Evolutionary conservation across 495 filamentous ascomycete genomes (phyloP), one percentile per base, ranked within the genome.

Genomic region (Echria macrotheca): DNA sequence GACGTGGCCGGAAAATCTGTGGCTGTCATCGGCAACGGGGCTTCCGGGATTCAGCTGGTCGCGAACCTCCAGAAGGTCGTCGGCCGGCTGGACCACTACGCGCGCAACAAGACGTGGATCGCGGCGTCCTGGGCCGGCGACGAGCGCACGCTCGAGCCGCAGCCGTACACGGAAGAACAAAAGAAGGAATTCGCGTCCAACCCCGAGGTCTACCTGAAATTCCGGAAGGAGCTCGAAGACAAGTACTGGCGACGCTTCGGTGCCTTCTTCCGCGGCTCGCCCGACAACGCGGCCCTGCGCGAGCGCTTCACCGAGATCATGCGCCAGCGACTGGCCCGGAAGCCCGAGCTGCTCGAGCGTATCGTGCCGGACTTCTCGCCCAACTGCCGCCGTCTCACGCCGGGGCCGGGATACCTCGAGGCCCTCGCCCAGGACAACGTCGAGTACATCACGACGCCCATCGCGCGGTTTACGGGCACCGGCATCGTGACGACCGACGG

Each of bases 381-480:
- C 4, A 76, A 80, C 58, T 89, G 84, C 55, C 76, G 84, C 38
- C 80, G 85, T 11, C 69, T 86, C 0, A 89, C 85, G 0, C 84
- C 84, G 0, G 85, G 84, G 0, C 81, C 81, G 5, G 83, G 82
- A 0, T 89, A 88, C 58, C 76, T 89, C 14, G 84, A 88, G 53
- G 77, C 84, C 11, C 63, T 89, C 37, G 66, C 73, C 1, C 71
- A 83, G 59, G 69, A 76, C 15, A 86, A 89, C 49, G 81, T 83
- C 22, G 65, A 70, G 44, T 80, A 81, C 50, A 77, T 85, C 56
- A 68, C 67, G 37, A 72, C 69, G 0, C 69, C 61, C 17, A 87
- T 87, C 59, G 55, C 71, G 37, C 62, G 65, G 6, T 78, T 86
- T 56, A 83, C 78, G 0, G 66, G 68, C 23, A 79, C 65, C 1